A percentile compares a stretch with the other conserved stretches of the same genome.
These are phyloP conservation scores for Ceratocystis albifundus DNA, from an alignment of 2,329 filamentous ascomycete species.

Conservation along the genomic window DNA sequence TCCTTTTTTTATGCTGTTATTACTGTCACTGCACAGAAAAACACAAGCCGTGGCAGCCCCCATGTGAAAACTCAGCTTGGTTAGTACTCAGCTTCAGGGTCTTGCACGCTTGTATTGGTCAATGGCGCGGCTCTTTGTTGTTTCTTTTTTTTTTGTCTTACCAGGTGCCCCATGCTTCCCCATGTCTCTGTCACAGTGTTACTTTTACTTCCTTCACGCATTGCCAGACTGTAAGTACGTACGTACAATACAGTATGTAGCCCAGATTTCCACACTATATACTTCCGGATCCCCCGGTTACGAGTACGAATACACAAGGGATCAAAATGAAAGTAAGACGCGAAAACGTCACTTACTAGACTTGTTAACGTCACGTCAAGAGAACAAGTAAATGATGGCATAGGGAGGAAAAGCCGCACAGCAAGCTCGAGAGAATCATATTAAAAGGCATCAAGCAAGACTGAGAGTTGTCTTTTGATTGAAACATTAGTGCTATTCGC, in stretches of 20 bases:
- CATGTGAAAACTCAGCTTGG: not conserved
- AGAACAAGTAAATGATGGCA: not conserved
- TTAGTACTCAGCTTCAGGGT: constrained; percentile 1
- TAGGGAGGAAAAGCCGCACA: not conserved
- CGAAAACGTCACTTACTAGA: not conserved
- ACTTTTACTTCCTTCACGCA: not conserved
- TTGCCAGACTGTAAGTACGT: not conserved
- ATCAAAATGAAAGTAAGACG: constrained; percentile 6
- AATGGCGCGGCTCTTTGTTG: constrained; percentile 1
- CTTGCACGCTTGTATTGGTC: constrained; percentile 11
- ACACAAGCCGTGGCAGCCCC: not conserved
- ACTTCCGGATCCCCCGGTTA: constrained; percentile 20
- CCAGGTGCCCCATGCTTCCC: not conserved
- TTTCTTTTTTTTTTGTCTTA: not conserved
- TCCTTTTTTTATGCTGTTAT: not conserved
- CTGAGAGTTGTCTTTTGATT: not conserved
- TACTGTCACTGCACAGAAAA: not conserved
- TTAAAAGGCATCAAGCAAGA: not conserved
- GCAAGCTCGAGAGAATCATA: not conserved
- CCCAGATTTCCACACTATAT: not conserved
- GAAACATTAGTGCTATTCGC: too few relatives aligned
- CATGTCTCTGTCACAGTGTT: constrained; percentile 1
- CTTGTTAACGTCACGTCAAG: not conserved
- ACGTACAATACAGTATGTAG: not conserved
- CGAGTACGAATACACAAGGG: constrained; percentile 23